Percentiles rank a stretch among this genome's conserved stretches.
These are phyloP conservation scores for Mercurialis annua DNA, from an alignment of 345 rosid species.

Conservation along the genomic window DNA sequence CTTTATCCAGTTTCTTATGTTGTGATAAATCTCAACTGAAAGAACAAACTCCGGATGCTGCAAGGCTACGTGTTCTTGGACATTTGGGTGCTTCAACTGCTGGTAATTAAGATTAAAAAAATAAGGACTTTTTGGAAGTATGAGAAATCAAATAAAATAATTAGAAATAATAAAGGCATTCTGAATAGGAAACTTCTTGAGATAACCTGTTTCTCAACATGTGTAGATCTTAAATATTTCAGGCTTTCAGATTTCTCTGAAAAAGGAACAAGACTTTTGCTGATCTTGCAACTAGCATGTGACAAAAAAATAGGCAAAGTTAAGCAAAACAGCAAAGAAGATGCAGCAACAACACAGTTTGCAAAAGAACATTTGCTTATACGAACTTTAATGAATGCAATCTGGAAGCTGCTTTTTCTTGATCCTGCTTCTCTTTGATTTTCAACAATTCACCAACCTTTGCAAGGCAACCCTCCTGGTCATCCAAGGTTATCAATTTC, in stretches of 20 bases:
- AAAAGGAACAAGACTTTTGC: conserved; percentile 28
- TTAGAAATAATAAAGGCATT: background rate
- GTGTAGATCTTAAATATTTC: conserved; percentile 50
- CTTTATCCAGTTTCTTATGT: conserved; percentile 41
- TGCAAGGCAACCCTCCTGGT: conserved; percentile 44
- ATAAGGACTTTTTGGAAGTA: background rate
- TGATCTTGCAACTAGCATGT: conserved; percentile 34
- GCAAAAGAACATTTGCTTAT: background rate
- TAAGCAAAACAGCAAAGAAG: conserved; percentile 13
- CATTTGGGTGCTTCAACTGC: conserved; percentile 42
- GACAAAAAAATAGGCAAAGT: conserved; percentile 13
- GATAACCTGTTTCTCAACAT: conserved; percentile 46
- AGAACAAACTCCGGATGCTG: conserved; percentile 61
- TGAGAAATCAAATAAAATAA: background rate
- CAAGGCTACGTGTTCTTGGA: conserved; percentile 35
- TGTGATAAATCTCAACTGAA: conserved; percentile 66
- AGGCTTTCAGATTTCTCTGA: conserved; percentile 41
- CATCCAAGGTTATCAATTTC: conserved; percentile 10
- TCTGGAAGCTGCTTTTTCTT: conserved; percentile 56
- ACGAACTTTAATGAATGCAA: conserved; percentile 75
- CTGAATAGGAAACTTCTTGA: background rate
- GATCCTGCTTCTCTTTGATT: conserved; percentile 76
- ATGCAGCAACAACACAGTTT: background rate
- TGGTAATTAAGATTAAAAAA: conserved; percentile 6
- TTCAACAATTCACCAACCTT: conserved; percentile 61